Conservation (phyloP, 2,329 filamentous ascomycete species). For the Metarhizium humberi region DNA sequence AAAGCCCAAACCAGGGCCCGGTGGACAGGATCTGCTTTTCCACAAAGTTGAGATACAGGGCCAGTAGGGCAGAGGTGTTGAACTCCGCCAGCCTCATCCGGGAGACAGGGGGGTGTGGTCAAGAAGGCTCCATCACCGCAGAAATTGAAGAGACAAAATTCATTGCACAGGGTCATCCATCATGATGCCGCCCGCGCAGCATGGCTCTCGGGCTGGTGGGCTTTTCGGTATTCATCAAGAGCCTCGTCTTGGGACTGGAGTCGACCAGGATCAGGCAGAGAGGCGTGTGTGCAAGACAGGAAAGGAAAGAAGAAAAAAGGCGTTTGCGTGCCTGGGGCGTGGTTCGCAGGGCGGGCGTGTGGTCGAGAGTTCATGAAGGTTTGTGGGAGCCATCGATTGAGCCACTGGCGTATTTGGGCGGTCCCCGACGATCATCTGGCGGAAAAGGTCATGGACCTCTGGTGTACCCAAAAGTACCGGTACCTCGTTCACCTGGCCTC, state of each 20-base stretch:
- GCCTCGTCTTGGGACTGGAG: slow-evolving; percentile 3
- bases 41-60: slow-evolving; percentile 6
- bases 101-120: slow-evolving; percentile 4
- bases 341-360: neutral
- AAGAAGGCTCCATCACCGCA: slow-evolving; percentile 2
- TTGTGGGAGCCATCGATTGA: neutral
- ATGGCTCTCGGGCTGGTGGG: slow-evolving; percentile 5
- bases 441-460: neutral
- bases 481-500: neutral
- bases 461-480: neutral
- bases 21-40: slow-evolving; percentile 8
- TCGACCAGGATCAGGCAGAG: neutral
- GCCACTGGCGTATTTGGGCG: neutral
- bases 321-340: neutral
- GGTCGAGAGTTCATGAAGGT: neutral
- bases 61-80: slow-evolving; percentile 5
- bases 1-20: slow-evolving; percentile 2
- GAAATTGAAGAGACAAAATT: neutral
- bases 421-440: neutral
- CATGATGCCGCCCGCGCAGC: slow-evolving; percentile 2
- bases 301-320: neutral
- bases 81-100: slow-evolving; percentile 11
- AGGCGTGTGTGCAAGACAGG: neutral
- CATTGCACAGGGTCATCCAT: neutral
- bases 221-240: slow-evolving; percentile 9